These are phyloP conservation scores for Sporobolomyces phaffii DNA, from an alignment of 768 basidiomycete species.

Conservation along the genomic window DNA sequence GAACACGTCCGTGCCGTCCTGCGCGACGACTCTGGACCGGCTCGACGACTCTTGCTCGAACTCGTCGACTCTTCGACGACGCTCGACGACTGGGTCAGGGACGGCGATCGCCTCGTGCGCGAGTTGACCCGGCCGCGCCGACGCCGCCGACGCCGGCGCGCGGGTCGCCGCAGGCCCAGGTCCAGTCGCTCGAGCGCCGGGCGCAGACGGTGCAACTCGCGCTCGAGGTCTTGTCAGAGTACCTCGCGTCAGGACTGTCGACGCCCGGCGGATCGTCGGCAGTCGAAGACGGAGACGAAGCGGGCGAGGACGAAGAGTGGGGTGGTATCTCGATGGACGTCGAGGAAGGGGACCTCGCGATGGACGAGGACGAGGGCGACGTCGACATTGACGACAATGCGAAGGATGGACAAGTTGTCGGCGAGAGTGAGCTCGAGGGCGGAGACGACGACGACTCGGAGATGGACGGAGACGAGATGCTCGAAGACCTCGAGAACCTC, in stretches of 20 bases:
- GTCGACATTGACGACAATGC: neutral
- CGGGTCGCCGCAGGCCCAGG: constrained; percentile 4
- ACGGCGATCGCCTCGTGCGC: neutral
- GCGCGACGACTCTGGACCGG: neutral
- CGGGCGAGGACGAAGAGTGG: constrained; percentile 32
- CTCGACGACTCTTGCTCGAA: constrained; percentile 11
- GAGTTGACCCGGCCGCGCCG: constrained; percentile 30
- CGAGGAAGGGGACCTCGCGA: constrained; percentile 21
- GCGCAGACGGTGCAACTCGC: constrained; percentile 47
- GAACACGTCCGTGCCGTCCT: constrained; percentile 11
- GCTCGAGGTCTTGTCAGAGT: constrained; percentile 45
- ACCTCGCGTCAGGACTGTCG: constrained; percentile 30
- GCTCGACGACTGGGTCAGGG: constrained; percentile 1
- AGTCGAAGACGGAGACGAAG: neutral
- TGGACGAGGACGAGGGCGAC: constrained; percentile 16
- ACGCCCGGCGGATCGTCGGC: constrained; percentile 4
- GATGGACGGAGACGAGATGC: constrained; percentile 42
- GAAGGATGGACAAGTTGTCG: neutral
- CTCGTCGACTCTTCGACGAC: neutral
- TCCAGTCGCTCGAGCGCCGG: constrained; percentile 46
- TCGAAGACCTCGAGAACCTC: constrained; percentile 38
- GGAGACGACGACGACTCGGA: constrained; percentile 42
- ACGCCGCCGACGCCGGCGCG: neutral
- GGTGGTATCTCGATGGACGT: constrained; percentile 28
- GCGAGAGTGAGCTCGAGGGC: too few relatives aligned